Percentiles rank a stretch among this genome's conserved stretches.
These are phyloP conservation scores for Termitomyces heimii DNA, from an alignment of 768 basidiomycete species.

Conservation along the genomic window DNA sequence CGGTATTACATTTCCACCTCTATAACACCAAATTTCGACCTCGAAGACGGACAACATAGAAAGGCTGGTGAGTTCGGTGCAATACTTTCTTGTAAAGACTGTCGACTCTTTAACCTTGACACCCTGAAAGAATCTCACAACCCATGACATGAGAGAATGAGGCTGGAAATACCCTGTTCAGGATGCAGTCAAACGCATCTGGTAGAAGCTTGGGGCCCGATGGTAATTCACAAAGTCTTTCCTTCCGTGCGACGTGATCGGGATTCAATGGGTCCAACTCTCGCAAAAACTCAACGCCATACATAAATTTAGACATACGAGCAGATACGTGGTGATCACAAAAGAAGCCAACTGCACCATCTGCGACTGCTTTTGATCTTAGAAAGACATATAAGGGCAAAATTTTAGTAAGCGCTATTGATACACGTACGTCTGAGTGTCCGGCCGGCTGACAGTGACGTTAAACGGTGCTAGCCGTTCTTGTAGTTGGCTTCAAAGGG, in stretches of 20 bases:
- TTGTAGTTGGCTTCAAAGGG: constrained; percentile 48
- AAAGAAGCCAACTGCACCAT: constrained; percentile 81
- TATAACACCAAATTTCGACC: constrained; percentile 81
- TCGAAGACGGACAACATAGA: constrained; percentile 76
- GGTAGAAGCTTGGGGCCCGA: constrained; percentile 74
- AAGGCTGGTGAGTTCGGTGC: constrained; percentile 73
- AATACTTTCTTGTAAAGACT: constrained; percentile 78
- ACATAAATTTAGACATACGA: constrained; percentile 75
- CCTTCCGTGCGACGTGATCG: constrained; percentile 59
- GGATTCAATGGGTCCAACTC: constrained; percentile 59
- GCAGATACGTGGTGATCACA: constrained; percentile 82
- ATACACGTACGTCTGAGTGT: constrained; percentile 63
- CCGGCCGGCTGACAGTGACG: constrained; percentile 67
- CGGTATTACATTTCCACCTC: constrained; percentile 66
- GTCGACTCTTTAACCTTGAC: constrained; percentile 78
- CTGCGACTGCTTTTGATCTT: constrained; percentile 81
- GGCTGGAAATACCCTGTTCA: constrained; percentile 47
- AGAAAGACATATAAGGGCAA: background rate
- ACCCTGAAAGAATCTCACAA: constrained; percentile 31
- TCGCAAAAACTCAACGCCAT: constrained; percentile 75
- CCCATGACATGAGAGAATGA: background rate
- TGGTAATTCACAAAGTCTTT: constrained; percentile 67
- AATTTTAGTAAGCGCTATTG: background rate
- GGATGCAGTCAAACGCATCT: constrained; percentile 79
- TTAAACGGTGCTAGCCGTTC: constrained; percentile 51